Evolutionary conservation across 768 basidiomycete species (phyloP).

Genomic region (Cystoderma amianthinum): DNA sequence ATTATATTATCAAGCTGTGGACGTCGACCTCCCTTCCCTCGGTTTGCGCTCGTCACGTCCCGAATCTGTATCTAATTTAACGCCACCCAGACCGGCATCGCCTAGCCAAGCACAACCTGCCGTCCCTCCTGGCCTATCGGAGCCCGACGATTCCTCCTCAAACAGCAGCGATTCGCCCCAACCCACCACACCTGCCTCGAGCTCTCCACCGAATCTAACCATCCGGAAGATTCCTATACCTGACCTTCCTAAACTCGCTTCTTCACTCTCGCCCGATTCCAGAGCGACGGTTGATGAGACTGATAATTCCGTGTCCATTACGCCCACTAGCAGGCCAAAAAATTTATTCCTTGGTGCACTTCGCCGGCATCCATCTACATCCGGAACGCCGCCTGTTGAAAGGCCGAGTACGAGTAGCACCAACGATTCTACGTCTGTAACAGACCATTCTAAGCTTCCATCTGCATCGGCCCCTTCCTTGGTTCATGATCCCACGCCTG

Average conservation of each 20-base stretch:
- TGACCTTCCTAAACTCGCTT: neutral
- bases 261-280: neutral
- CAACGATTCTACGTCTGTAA: neutral
- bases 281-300: neutral
- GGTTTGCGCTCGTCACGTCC: slow-evolving; percentile 45
- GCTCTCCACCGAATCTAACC: slow-evolving; percentile 2
- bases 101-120: slow-evolving; percentile 17
- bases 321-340: neutral
- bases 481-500: slow-evolving; percentile 7
- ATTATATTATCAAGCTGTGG: slow-evolving; percentile 92
- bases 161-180: neutral
- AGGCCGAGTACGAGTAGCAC: neutral
- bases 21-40: slow-evolving; percentile 68
- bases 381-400: slow-evolving; percentile 8
- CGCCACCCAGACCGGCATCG: slow-evolving; percentile 9
- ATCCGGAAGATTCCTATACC: neutral
- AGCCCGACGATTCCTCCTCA: neutral
- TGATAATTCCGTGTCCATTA: neutral
- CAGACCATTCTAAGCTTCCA: slow-evolving; percentile 3
- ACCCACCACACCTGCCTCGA: slow-evolving; percentile 1
- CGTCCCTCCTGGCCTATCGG: slow-evolving; percentile 19
- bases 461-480: slow-evolving; percentile 20
- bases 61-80: slow-evolving; percentile 11
- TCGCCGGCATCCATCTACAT: slow-evolving; percentile 25
- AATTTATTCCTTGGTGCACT: slow-evolving; percentile 18